Evolutionary conservation across 2,329 filamentous ascomycete genomes (phyloP), one percentile per base, ranked within the genome.

Genomic region (Rhexocercosporidium sp.): DNA sequence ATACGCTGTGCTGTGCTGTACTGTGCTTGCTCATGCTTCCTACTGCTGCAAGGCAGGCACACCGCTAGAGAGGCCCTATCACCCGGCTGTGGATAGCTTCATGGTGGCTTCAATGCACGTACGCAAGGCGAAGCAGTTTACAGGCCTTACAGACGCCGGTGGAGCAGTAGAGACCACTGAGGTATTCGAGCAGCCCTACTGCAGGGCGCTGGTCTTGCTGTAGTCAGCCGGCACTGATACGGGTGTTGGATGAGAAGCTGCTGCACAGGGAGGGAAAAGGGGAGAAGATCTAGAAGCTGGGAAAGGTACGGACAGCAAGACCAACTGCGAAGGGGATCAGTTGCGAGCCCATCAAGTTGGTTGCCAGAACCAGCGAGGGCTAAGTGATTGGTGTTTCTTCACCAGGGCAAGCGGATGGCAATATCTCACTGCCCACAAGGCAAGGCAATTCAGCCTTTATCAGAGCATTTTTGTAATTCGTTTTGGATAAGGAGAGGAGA

Each of bases 61-160:
- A 65, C 67, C 64, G 64, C 64, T 64, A 37, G 60, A 34, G 53
- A 57, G 56, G 46, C 25, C 41, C 54, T 47, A 41, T 59, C 47
- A 44, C 37, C 60, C 31, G 14, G 44, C 27, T 27, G 34, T 46
- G 62, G 39, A 64, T 67, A 61, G 54, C 60, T 39, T 47, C 31
- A 41, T 7, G 14, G 14, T 39, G 14, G 34, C 34, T 39, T 47
- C 44, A 47, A 60, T 46, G 25, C 37, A n/a, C 25, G 18, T 39
- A 46, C 39, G 57, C 27, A 60, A 44, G 7, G 37, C 27, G 39
- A 59, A 6, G 11, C 25, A 59, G 53, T 34, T 16, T 39, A 56
- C 25, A 31, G 37, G 37, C 39, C 9, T 29, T 18, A 56, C n/a
- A 60, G 22, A 31, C 16, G 41, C 39, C 11, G 22, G 31, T 41